Evolutionary conservation across 2,329 filamentous ascomycete genomes (phyloP), one percentile per base, ranked within the genome.

Genomic region (Ophiocordyceps polyrhachis-furcata): DNA sequence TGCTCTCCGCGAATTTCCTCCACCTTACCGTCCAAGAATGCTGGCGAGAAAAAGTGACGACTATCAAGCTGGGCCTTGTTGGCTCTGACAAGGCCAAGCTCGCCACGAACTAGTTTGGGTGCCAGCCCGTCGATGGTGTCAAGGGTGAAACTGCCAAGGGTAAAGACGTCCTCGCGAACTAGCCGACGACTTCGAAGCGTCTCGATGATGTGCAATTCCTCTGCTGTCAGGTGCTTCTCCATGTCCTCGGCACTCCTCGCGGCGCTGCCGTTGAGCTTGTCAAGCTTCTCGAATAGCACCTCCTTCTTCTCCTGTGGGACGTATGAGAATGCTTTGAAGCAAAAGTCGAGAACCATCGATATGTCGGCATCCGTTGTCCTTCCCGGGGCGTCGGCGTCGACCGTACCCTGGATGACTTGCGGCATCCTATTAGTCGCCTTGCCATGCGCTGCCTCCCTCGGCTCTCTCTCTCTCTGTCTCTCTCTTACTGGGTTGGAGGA

Each of bases 401-500:
- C 61, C 1, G 55, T 56, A 6, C 62, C 61, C 46, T 64, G 61
- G 42, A 65, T 65, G 46, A 64, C 61, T 63, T 29, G 32, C 15
- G 40, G 14, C 14, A 6, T 13, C 8, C 1, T 19, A 14, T 21
- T 42, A 35, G 43, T 21, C 5, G 23, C 4, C 1, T 19, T 6
- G 12, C 7, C n/a, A 14, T 19, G 2, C n/a, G 35, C 35, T 12
- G 35, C 31, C 15, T 19, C 17, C n/a, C 7, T 38, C 6, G 35
- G 4, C n/a, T 19, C 17, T 51, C 57, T 45, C 58, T 67, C 63
- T 58, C 15, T 17, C n/a, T 19, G 9, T 51, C 57, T 45, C 58
- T 67, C 17, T 51, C 57, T 45, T 58, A 67, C 63, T 58, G 0
- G 64, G 65, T 47, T 53, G 46, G 50, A 68, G 64, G 19, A 62